Percentiles rank a stretch among this genome's conserved stretches.
phyloP scores from a whole-genome alignment of 306 rosid species.

The Vicia sativa region DNA sequence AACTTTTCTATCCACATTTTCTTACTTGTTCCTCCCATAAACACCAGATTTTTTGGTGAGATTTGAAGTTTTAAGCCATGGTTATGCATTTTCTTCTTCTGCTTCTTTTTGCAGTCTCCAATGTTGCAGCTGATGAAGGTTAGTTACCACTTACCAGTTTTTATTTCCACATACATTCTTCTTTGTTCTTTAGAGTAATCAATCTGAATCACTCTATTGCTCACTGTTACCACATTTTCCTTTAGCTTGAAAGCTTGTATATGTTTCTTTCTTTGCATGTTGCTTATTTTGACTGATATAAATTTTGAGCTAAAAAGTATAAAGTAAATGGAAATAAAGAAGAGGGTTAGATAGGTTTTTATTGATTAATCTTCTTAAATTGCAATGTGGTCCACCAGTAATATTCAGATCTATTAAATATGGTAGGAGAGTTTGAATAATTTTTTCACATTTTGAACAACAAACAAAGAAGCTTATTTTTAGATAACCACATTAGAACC shows the following conservation, averaged over 20 bases:
- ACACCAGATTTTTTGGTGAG: slow-evolving; percentile 20
- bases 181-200: not conserved
- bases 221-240: not conserved
- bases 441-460: too few species aligned
- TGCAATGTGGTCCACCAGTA: slow-evolving; percentile 18
- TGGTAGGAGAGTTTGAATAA: slow-evolving; percentile 2
- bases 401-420: slow-evolving; percentile 21
- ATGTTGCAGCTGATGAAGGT: slow-evolving; percentile 71
- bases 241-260: slow-evolving; percentile 8
- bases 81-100: slow-evolving; percentile 55
- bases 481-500: too few species aligned
- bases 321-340: slow-evolving; percentile 5
- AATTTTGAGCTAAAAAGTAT: not conserved
- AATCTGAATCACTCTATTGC: not conserved
- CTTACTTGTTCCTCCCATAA: slow-evolving; percentile 28
- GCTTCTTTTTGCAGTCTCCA: slow-evolving; percentile 47
- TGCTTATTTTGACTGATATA: slow-evolving; percentile 13
- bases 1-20: slow-evolving; percentile 1
- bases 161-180: not conserved
- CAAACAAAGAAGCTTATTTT: too few species aligned
- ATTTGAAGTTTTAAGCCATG: slow-evolving; percentile 42
- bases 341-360: slow-evolving; percentile 4
- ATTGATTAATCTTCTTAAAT: slow-evolving; percentile 27
- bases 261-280: slow-evolving; percentile 6
- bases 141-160: slow-evolving; percentile 16